These are phyloP conservation scores for Blastomyces percursus DNA, from an alignment of 2,329 filamentous ascomycete genomes.

Conservation along the genomic window DNA sequence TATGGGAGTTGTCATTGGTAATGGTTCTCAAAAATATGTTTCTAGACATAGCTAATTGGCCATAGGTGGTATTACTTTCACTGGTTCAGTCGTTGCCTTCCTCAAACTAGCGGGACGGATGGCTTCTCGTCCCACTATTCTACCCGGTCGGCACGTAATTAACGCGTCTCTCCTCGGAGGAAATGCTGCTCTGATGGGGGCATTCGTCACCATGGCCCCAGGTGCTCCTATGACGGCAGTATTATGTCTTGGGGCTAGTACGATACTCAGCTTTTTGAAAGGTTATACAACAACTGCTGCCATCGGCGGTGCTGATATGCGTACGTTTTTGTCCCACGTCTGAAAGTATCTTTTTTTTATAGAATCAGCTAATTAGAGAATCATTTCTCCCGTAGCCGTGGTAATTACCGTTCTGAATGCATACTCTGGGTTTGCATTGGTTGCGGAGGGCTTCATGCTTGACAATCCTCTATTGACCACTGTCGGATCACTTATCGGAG, in stretches of 20 bases:
- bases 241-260: slow-evolving; percentile 63
- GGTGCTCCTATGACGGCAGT: slow-evolving; percentile 70
- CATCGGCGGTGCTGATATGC: slow-evolving; percentile 91
- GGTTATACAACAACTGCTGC: slow-evolving; percentile 80
- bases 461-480: slow-evolving; percentile 76
- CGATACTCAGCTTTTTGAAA: slow-evolving; percentile 68
- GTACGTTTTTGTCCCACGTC: slow-evolving; percentile 24
- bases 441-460: slow-evolving; percentile 86
- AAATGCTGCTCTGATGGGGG: slow-evolving; percentile 73
- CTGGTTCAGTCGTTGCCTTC: slow-evolving; percentile 80
- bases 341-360: not conserved
- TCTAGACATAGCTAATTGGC: not conserved
- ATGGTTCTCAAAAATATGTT: slow-evolving; percentile 1
- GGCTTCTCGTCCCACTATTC: slow-evolving; percentile 61
- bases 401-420: slow-evolving; percentile 86
- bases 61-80: slow-evolving; percentile 70
- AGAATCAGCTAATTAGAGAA: slow-evolving; percentile 12
- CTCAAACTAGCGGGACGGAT: slow-evolving; percentile 74
- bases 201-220: slow-evolving; percentile 71
- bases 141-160: slow-evolving; percentile 64
- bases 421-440: slow-evolving; percentile 80
- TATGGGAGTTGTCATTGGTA: slow-evolving; percentile 70
- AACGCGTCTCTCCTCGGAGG: slow-evolving; percentile 64
- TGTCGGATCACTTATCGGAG: slow-evolving; percentile 76
- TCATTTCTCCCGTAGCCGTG: slow-evolving; percentile 42